phyloP scores from a whole-genome alignment of 73 alveolate species.

The Durusdinium trenchii region DNA sequence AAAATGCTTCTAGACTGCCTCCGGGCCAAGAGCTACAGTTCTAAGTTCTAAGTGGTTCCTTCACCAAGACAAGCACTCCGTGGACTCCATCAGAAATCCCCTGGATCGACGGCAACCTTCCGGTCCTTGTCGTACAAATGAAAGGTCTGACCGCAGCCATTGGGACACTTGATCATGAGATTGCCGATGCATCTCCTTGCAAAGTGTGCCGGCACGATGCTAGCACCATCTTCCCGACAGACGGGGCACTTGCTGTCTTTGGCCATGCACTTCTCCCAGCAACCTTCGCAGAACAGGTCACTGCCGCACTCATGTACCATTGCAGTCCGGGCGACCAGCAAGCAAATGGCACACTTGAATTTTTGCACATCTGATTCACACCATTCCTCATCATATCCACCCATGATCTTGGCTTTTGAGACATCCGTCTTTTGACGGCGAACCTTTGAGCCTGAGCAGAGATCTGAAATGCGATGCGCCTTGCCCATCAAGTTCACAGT shows the following conservation, averaged over 20 bases:
- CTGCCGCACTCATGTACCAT: conserved; percentile 14
- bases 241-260: conserved; percentile 7
- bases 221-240: conserved; percentile 52
- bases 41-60: no score
- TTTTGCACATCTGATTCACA: not conserved
- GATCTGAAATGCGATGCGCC: no score
- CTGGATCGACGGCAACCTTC: no score
- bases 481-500: no score
- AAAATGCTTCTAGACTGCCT: no score
- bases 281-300: conserved; percentile 1
- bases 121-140: conserved; percentile 29
- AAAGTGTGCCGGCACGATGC: conserved; percentile 20
- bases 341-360: conserved; percentile 23
- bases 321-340: conserved; percentile 28
- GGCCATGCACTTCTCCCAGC: conserved; percentile 20
- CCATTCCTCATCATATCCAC: conserved; percentile 58
- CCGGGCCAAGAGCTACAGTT: no score
- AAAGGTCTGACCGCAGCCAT: not conserved
- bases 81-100: no score
- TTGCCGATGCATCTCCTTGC: conserved; percentile 18
- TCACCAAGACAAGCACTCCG: no score
- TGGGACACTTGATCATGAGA: conserved; percentile 23
- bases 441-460: no score
- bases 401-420: not conserved
- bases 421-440: no score